Base-by-base conservation (phyloP, 2,329 filamentous ascomycete genomes). In the Colletotrichum trifolii region DNA sequence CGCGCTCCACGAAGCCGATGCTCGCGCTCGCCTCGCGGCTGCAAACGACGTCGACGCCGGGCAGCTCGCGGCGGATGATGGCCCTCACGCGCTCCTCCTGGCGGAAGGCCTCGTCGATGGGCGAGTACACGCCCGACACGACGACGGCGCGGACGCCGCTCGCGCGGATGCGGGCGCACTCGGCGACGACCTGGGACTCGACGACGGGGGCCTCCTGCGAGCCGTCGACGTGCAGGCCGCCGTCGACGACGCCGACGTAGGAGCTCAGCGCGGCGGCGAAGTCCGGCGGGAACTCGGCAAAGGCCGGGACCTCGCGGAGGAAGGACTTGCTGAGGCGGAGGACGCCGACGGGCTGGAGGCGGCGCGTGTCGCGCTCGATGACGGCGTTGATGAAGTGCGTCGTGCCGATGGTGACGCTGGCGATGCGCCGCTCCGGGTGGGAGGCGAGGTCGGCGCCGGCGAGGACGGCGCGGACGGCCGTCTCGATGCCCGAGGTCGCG, bases 331-430 rank as follows among this genome's bases (percentile, higher is more conserved):
- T 85, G 4, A 88, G 78, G 1, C 86, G 80, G 12, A 88, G 69
- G 2, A 87, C 83, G 1, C 83, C 85, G 2, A 87, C 85, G 3
- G 73, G 76, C 13, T 80, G 78, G 2, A 88, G 71, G 2, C 83
- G 78, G 2, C 77, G 70, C 7, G 75, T 76, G 67, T 87, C 85
- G 47, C 81, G 77, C 71, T 87, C 84, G 1, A 88, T 77, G 2
- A 88, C 82, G 6, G 85, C 85, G 66, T 88, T 88, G 70, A 87
- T 80, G 68, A 88, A 88, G 64, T 88, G 85, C 0, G 85, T 87
- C 1, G 82, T 85, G 53, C 83, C 84, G 64, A 86, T 83, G 3
- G 82, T 84, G 12, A 86, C 79, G 66, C 80, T 82, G 17, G 81
- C 78, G 13, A 86, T 76, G 9, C 79, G 72, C 7, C 79, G 72